These are phyloP conservation scores for Suillus clintonianus DNA, from an alignment of 768 basidiomycete species.

Conservation along the genomic window DNA sequence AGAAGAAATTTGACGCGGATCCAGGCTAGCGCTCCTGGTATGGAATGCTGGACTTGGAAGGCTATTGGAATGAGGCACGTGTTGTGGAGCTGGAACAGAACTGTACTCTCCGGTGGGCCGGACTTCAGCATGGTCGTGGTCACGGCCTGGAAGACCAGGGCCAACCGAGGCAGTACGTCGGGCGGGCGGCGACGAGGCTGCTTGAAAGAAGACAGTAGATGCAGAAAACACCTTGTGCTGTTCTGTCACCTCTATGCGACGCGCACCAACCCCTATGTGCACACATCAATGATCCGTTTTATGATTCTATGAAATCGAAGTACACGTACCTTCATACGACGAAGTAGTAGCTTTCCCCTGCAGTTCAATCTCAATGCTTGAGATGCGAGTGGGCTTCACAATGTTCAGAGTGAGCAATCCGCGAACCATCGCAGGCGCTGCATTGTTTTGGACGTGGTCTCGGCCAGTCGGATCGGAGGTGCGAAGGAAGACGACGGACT, in stretches of 20 bases:
- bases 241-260: slow-evolving; percentile 74
- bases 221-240: slow-evolving; percentile 74
- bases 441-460: slow-evolving; percentile 33
- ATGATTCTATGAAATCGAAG: slow-evolving; percentile 15
- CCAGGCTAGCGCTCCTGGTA: slow-evolving; percentile 5
- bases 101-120: neutral
- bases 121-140: slow-evolving; percentile 2
- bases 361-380: slow-evolving; percentile 81
- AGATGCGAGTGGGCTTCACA: slow-evolving; percentile 80
- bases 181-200: slow-evolving; percentile 42
- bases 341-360: slow-evolving; percentile 66
- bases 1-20: neutral
- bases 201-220: slow-evolving; percentile 74
- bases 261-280: slow-evolving; percentile 57
- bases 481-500: slow-evolving; percentile 74
- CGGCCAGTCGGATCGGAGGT: slow-evolving; percentile 49
- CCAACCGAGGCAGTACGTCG: slow-evolving; percentile 24
- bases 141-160: slow-evolving; percentile 15
- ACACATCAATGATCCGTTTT: neutral
- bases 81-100: neutral
- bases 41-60: neutral
- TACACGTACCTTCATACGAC: slow-evolving; percentile 84
- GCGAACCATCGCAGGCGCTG: slow-evolving; percentile 63
- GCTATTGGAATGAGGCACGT: neutral
- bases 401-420: slow-evolving; percentile 66